These are phyloP conservation scores for Myochromella boudieri DNA, from an alignment of 768 basidiomycete species.

Conservation along the genomic window DNA sequence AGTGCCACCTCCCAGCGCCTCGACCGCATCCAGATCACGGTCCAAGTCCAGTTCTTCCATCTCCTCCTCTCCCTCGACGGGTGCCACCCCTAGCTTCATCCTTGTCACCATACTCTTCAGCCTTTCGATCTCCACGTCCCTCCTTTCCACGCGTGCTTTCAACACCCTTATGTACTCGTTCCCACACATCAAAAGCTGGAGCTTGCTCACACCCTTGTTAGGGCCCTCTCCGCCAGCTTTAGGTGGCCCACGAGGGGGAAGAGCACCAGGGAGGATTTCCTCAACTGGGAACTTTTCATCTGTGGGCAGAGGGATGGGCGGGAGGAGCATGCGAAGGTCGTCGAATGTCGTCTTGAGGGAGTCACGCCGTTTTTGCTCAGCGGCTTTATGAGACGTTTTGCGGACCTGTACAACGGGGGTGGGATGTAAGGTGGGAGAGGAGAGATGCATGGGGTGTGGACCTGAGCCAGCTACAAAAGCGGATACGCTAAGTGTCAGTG, in stretches of 20 bases:
- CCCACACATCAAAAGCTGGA: slow-evolving; percentile 87
- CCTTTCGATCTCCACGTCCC: slow-evolving; percentile 74
- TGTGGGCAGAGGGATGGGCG: slow-evolving; percentile 82
- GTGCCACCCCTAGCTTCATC: slow-evolving; percentile 42
- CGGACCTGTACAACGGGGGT: slow-evolving; percentile 40
- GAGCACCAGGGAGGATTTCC: slow-evolving; percentile 80
- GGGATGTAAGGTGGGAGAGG: slow-evolving; percentile 8
- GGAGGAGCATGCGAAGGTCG: slow-evolving; percentile 78
- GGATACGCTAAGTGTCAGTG: too few relatives aligned
- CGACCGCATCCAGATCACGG: slow-evolving; percentile 58
- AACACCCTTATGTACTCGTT: slow-evolving; percentile 85
- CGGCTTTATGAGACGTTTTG: slow-evolving; percentile 91
- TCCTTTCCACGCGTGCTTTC: slow-evolving; percentile 71
- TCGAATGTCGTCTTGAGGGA: slow-evolving; percentile 94
- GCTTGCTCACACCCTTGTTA: slow-evolving; percentile 91
- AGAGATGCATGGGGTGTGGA: slow-evolving; percentile 12
- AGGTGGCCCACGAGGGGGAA: slow-evolving; percentile 88
- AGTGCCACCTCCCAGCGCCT: slow-evolving; percentile 26
- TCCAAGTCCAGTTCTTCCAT: slow-evolving; percentile 51
- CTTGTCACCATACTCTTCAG: slow-evolving; percentile 67
- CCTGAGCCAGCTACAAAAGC: slow-evolving; percentile 20
- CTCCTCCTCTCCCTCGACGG: slow-evolving; percentile 28
- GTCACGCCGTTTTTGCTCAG: slow-evolving; percentile 96
- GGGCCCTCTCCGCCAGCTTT: slow-evolving; percentile 87
- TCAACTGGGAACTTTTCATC: slow-evolving; percentile 72